A percentile compares a stretch with the other conserved stretches of the same genome.
Evolutionary conservation across 2,329 filamentous ascomycete genomes (phyloP).

Genomic region (Dactylellina sp.): DNA sequence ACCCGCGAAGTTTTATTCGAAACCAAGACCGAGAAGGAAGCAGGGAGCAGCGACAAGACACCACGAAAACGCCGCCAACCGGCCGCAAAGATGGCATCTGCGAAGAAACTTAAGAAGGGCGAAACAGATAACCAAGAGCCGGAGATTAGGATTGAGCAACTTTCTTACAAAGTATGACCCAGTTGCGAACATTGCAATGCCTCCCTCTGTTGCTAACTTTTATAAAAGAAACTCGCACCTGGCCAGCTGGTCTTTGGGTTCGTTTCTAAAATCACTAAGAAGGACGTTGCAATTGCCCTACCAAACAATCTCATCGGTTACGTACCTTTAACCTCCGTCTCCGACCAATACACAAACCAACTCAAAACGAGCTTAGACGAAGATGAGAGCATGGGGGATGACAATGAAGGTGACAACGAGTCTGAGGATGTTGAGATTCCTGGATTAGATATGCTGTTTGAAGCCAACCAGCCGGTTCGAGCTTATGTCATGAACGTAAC

Average conservation of each 20-base stretch:
- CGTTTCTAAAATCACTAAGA: slow-evolving; percentile 80
- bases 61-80: slow-evolving; percentile 58
- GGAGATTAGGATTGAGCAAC: slow-evolving; percentile 79
- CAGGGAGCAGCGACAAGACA: slow-evolving; percentile 64
- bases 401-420: slow-evolving; percentile 70
- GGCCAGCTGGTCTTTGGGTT: slow-evolving; percentile 91
- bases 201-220: slow-evolving; percentile 1
- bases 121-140: slow-evolving; percentile 67
- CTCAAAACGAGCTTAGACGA: slow-evolving; percentile 76
- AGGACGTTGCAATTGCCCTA: slow-evolving; percentile 82
- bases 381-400: slow-evolving; percentile 67
- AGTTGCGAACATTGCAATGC: slow-evolving; percentile 5
- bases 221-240: slow-evolving; percentile 77
- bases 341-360: slow-evolving; percentile 78
- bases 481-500: slow-evolving; percentile 82
- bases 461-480: slow-evolving; percentile 86
- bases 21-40: slow-evolving; percentile 71
- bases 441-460: slow-evolving; percentile 80
- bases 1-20: slow-evolving; percentile 92
- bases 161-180: slow-evolving; percentile 83
- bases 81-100: slow-evolving; percentile 68
- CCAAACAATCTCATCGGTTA: slow-evolving; percentile 94
- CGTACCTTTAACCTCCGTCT: slow-evolving; percentile 91
- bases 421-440: slow-evolving; percentile 67
- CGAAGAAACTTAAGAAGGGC: slow-evolving; percentile 68